phyloP scores from a whole-genome alignment of 2,329 filamentous ascomycete genomes.

The Fusarium haematococcum region DNA sequence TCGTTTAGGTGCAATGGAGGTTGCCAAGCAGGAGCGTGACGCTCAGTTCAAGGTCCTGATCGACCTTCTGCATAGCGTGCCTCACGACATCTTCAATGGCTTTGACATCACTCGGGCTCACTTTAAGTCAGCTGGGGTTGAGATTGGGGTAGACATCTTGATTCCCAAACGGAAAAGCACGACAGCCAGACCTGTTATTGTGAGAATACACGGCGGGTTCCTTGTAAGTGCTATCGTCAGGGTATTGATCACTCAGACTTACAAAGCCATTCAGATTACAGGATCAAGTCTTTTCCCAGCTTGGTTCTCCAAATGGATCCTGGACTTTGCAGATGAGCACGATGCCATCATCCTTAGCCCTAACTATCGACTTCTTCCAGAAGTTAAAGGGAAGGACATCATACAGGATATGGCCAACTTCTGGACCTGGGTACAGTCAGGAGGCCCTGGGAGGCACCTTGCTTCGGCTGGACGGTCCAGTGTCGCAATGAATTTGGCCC shows the following conservation, averaged over 20 bases:
- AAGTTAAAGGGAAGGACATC: slow-evolving; percentile 15
- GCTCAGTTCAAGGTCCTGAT: background rate
- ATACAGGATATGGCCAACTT: slow-evolving; percentile 14
- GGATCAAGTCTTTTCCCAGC: background rate
- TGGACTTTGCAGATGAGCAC: background rate
- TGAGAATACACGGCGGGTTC: background rate
- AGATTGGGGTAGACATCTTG: background rate
- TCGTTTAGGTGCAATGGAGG: background rate
- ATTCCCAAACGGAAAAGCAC: background rate
- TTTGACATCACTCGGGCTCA: background rate
- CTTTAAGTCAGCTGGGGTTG: background rate
- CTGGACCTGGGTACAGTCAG: slow-evolving; percentile 6
- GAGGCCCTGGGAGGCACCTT: background rate
- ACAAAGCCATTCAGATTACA: background rate
- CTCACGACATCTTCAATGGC: background rate
- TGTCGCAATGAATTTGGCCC: background rate
- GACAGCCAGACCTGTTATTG: background rate
- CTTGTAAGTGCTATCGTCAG: background rate
- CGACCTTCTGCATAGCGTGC: background rate
- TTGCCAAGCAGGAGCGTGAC: background rate
- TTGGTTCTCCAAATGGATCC: slow-evolving; percentile 3
- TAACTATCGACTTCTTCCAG: slow-evolving; percentile 16
- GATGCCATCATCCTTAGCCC: background rate
- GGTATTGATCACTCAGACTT: background rate
- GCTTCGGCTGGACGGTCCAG: background rate